Base-by-base conservation (phyloP, 2,329 filamentous ascomycete species). In the Rhynchosporium graminicola region DNA sequence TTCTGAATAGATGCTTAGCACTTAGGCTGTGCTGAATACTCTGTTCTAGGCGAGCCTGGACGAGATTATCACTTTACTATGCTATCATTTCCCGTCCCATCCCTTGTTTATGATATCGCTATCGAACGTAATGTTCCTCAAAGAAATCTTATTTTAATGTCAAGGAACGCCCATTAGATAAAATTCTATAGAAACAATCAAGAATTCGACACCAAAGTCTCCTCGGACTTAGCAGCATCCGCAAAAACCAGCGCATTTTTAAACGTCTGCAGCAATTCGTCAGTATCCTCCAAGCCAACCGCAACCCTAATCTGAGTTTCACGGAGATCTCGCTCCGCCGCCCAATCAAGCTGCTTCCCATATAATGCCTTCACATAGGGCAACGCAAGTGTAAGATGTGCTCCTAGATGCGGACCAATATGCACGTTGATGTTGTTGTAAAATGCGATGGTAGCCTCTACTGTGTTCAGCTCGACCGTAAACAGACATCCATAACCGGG, bases 401-500 rank as follows among this genome's bases (percentile, higher is more conserved):
- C 83, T 0, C 82, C 83, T 0, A 86, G 74, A 66, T 84, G 82
- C 1, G 83, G 82, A 0, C 81, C 81, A 1, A 79, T 76, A 67
- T 82, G 80, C 61, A 83, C 76, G 13, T 78, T 74, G 5, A 81
- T 70, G 33, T 72, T 74, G 61, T 85, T 76, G 67, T 83, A 84
- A 63, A 85, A 86, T 0, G 77, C 77, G 3, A 64, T 70, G 0
- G 81, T 76, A 0, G 74, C 63, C 4, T 74, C 74, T 0, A 79
- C 63, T n/a, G 68, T 74, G 10, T 75, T 72, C 52, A 87, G 81
- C 50, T 84, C 80, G 33, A 86, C 73, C 8, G 74, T 80, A 13
- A 86, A 70, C 1, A 86, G 78, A 66, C 81, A 84, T 2, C 83
- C 83, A 67, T 84, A 83, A 0, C 83, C 83, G 0, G 82, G 81